phyloP scores from a whole-genome alignment of 2,329 filamentous ascomycete genomes.

The Tolypocladium tropicale region DNA sequence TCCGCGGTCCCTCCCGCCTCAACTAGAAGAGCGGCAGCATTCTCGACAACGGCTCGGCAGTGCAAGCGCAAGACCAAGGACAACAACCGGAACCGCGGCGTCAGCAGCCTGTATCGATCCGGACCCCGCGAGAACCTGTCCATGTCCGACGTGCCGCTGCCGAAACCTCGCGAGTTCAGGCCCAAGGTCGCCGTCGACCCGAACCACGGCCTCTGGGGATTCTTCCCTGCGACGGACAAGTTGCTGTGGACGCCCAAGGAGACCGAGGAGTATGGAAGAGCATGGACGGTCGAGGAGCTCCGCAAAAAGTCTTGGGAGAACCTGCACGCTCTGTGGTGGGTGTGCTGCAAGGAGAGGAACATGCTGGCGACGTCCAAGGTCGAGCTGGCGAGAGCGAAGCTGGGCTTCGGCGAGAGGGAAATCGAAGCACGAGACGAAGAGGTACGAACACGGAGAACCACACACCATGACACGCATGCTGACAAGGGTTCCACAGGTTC shows the following conservation, averaged over 20 bases:
- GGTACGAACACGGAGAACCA: constrained; percentile 41
- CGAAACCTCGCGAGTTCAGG: constrained; percentile 54
- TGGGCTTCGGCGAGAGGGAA: constrained; percentile 67
- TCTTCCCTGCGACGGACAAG: constrained; percentile 66
- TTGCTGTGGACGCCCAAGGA: constrained; percentile 64
- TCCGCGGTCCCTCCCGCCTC: constrained; percentile 4
- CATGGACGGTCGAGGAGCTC: constrained; percentile 80
- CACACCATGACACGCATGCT: neutral
- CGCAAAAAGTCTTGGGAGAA: constrained; percentile 89
- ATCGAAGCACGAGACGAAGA: constrained; percentile 48
- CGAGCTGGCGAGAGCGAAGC: constrained; percentile 57
- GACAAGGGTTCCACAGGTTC: constrained; percentile 43
- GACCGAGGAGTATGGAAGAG: constrained; percentile 61
- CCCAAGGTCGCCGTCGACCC: constrained; percentile 51
- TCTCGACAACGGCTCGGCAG: constrained; percentile 46
- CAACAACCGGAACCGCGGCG: constrained; percentile 68
- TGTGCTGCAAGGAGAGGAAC: constrained; percentile 85
- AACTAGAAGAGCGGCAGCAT: constrained; percentile 19
- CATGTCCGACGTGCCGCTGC: constrained; percentile 61
- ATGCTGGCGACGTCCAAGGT: constrained; percentile 66
- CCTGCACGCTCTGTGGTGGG: constrained; percentile 87
- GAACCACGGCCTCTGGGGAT: constrained; percentile 84
- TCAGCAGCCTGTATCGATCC: constrained; percentile 70
- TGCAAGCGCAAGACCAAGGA: constrained; percentile 50
- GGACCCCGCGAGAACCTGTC: constrained; percentile 67